Evolutionary conservation across 805 yeast genomes (phyloP).

Genomic region (Wickerhamomyces bisporus): DNA sequence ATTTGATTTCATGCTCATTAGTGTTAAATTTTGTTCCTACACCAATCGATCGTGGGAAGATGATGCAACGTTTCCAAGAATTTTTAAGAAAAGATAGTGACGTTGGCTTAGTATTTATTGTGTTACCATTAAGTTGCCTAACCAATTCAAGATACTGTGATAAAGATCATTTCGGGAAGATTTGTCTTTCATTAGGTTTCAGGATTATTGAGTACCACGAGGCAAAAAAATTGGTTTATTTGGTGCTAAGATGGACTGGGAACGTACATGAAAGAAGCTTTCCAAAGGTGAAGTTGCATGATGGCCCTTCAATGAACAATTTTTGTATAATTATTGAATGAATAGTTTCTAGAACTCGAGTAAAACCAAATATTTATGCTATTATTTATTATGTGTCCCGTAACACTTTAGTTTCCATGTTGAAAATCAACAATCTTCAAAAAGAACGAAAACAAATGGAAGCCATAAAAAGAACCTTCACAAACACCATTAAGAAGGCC

Average conservation of each 20-base stretch:
- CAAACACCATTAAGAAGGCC: no score
- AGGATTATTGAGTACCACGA: constrained; percentile 39
- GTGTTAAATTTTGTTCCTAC: constrained; percentile 87
- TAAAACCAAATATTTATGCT: no score
- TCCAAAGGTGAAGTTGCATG: constrained; percentile 45
- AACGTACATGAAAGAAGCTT: constrained; percentile 1
- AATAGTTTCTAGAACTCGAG: not conserved
- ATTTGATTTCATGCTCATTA: constrained; percentile 73
- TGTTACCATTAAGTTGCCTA: constrained; percentile 84
- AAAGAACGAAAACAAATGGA: not conserved
- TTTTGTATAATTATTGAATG: constrained; percentile 46
- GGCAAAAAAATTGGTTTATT: constrained; percentile 69
- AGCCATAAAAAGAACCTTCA: not conserved
- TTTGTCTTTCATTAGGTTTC: constrained; percentile 64
- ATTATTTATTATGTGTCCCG: not conserved
- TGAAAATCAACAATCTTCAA: not conserved
- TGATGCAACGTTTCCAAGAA: constrained; percentile 56
- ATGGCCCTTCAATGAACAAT: constrained; percentile 63
- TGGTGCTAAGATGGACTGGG: constrained; percentile 54
- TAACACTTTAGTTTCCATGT: not conserved
- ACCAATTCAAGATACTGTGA: constrained; percentile 76
- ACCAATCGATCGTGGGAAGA: constrained; percentile 64
- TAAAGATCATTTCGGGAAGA: constrained; percentile 32
- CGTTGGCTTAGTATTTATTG: constrained; percentile 55
- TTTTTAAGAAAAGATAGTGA: constrained; percentile 40